Evolutionary conservation across 2,329 filamentous ascomycete species (phyloP).

Genomic region (Beauveria varroae): DNA sequence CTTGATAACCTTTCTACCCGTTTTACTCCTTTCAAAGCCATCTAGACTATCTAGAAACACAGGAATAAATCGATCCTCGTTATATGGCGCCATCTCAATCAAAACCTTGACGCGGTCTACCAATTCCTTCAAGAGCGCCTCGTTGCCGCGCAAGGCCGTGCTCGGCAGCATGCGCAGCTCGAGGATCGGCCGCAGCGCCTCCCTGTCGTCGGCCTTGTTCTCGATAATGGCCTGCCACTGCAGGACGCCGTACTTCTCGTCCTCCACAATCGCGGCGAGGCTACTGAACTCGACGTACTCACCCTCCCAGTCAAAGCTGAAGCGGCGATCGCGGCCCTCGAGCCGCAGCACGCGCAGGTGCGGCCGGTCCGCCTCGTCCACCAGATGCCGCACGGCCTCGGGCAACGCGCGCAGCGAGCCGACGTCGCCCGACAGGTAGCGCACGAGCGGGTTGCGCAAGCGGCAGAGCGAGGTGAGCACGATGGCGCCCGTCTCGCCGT

Average conservation of each 20-base stretch:
- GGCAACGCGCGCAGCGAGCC: constrained; percentile 31
- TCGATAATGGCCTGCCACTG: constrained; percentile 36
- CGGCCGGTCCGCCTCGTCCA: constrained; percentile 18
- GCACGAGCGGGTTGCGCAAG: constrained; percentile 34
- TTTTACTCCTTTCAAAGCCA: constrained; percentile 20
- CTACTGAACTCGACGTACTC: constrained; percentile 29
- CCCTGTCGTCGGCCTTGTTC: background rate
- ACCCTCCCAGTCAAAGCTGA: constrained; percentile 35
- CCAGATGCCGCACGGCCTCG: background rate
- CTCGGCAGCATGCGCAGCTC: constrained; percentile 2
- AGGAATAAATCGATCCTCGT: constrained; percentile 25
- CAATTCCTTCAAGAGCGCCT: constrained; percentile 15
- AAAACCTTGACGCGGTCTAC: constrained; percentile 17
- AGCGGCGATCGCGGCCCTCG: constrained; percentile 32
- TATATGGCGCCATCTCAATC: constrained; percentile 15
- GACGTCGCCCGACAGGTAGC: constrained; percentile 36
- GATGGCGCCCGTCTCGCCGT: constrained; percentile 29
- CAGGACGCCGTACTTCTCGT: constrained; percentile 22
- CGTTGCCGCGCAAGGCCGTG: background rate
- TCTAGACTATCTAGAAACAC: constrained; percentile 27
- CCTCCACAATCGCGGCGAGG: constrained; percentile 19
- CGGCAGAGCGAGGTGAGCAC: constrained; percentile 34
- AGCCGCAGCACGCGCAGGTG: constrained; percentile 29
- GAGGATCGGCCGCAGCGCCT: constrained; percentile 9
- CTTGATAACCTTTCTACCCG: constrained; percentile 21